Base-by-base conservation (phyloP, 805 yeast species). In the Zygosaccharomyces lentus region DNA sequence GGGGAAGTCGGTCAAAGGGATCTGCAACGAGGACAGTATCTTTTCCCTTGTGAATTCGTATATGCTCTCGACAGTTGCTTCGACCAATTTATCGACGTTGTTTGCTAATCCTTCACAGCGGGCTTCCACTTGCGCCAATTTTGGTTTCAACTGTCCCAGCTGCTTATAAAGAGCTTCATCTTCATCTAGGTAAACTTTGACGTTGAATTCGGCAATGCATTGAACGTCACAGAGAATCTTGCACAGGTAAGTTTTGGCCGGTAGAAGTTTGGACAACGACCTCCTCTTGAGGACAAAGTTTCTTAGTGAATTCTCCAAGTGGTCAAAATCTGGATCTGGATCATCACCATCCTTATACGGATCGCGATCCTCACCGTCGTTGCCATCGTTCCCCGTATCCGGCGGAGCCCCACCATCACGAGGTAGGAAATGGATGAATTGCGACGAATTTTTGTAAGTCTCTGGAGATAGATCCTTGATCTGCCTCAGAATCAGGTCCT, bases 361-460 rank as follows among this genome's bases (percentile, higher is more conserved):
- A 25, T 58, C 63, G 17, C 58, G 55, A 30, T 57, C 60, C 43
- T 65, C 64, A 17, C 56, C 70, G 46, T 64, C 71, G 41, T 63
- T 77, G 40, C 60, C 71, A 37, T 51, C 69, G 23, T 48, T 46
- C 34, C 59, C 63, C 17, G 56, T 69, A 46, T 62, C 71, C 37
- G 64, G 78, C 35, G 57, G 78, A 36, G 57, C 72, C 6, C 75
- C 73, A 2, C 76, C 74, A 16, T 74, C 70, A 0, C 91, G 80
- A 23, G 91, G 81, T 5, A 93, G 87, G 67, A 93, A 93, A 64
- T 95, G 99, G 6, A 93, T 95, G 68, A 93, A 89, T 35, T 90
- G 95, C n/a, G 75, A 69, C 0, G 96, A 79, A 54, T 85, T 87
- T 61, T 91, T 89, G 60, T 84, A 82, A 0, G 97, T 87, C 53